phyloP scores from a whole-genome alignment of 768 basidiomycete species.

The Suillus plorans region DNA sequence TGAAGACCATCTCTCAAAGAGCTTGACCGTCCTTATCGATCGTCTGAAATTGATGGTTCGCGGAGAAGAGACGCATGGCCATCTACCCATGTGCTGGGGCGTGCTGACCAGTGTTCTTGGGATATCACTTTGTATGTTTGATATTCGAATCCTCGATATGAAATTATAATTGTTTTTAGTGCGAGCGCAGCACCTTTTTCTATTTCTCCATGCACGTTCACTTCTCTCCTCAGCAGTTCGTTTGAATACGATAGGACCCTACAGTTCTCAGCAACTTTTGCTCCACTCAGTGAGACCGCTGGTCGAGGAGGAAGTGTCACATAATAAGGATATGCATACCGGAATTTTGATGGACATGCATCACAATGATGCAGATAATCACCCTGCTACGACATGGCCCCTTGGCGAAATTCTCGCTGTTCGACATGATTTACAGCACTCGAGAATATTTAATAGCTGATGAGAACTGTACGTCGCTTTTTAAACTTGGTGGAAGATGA shows the following conservation, averaged over 20 bases:
- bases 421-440: constrained; percentile 93
- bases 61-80: constrained; percentile 66
- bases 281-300: constrained; percentile 69
- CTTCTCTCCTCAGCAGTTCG: constrained; percentile 91
- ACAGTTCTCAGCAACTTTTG: constrained; percentile 85
- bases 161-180: constrained; percentile 43
- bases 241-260: constrained; percentile 90
- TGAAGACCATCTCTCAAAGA: constrained; percentile 23
- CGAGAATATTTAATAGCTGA: constrained; percentile 91
- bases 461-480: neutral
- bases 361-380: constrained; percentile 34
- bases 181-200: constrained; percentile 80
- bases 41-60: constrained; percentile 68
- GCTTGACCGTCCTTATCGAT: constrained; percentile 48
- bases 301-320: constrained; percentile 52
- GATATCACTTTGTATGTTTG: constrained; percentile 60
- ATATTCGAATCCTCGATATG: constrained; percentile 5
- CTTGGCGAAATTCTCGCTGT: constrained; percentile 88
- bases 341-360: constrained; percentile 33
- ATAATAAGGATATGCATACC: constrained; percentile 50
- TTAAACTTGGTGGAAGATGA: neutral
- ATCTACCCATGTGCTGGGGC: constrained; percentile 92
- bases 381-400: constrained; percentile 93
- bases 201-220: constrained; percentile 90
- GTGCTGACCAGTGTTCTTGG: constrained; percentile 77